Evolutionary conservation across 1,139 yeast genomes (phyloP).

Genomic region (Trichomonascaceae sp.): DNA sequence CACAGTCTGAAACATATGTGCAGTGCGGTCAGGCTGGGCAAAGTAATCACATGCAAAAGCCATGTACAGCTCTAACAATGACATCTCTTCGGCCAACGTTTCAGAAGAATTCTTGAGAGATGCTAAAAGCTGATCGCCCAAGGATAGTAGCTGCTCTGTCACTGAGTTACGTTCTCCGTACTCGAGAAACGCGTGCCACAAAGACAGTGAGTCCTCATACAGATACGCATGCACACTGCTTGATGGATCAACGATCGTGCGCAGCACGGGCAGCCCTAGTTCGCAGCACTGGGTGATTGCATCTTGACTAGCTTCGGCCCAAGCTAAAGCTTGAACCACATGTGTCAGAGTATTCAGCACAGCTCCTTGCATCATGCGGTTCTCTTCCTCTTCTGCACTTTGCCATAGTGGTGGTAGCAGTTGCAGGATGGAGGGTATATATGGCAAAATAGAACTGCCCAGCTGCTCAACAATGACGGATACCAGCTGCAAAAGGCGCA

Average conservation of each 20-base stretch:
- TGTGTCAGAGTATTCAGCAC: constrained; percentile 57
- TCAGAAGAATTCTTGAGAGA: constrained; percentile 60
- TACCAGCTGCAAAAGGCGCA: constrained; percentile 54
- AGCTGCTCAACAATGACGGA: constrained; percentile 48
- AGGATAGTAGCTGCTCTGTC: constrained; percentile 25
- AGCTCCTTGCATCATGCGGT: constrained; percentile 57
- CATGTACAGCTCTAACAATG: constrained; percentile 60
- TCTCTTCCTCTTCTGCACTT: constrained; percentile 31
- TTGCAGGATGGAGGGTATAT: constrained; percentile 36
- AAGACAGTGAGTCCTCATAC: constrained; percentile 77
- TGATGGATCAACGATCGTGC: constrained; percentile 47
- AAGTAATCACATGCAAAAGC: constrained; percentile 34
- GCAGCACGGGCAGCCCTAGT: constrained; percentile 54
- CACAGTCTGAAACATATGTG: constrained; percentile 38
- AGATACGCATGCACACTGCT: constrained; percentile 51
- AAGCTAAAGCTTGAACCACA: constrained; percentile 49
- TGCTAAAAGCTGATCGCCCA: constrained; percentile 35
- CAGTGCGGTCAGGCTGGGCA: constrained; percentile 13
- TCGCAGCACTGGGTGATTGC: constrained; percentile 47
- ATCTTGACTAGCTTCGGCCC: constrained; percentile 12
- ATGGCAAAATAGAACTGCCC: constrained; percentile 22
- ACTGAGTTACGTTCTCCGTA: not conserved
- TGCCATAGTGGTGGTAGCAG: constrained; percentile 73
- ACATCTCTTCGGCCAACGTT: constrained; percentile 52
- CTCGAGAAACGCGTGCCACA: constrained; percentile 65